These are phyloP conservation scores for Bretschneidera sinensis DNA, from an alignment of 345 rosid species.

Conservation along the genomic window DNA sequence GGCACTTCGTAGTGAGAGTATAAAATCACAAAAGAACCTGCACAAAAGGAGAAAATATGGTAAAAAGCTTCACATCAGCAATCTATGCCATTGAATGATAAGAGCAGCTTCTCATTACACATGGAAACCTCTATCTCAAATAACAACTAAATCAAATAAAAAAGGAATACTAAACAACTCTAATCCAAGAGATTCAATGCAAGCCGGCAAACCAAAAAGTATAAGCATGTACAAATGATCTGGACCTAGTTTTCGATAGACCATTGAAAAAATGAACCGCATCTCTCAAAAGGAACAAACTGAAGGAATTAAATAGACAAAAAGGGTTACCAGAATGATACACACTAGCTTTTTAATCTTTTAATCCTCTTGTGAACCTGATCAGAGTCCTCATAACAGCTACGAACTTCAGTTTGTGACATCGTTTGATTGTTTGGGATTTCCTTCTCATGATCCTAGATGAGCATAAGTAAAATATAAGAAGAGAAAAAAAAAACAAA, in stretches of 20 bases:
- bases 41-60: background rate
- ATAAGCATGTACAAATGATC: conserved; percentile 35
- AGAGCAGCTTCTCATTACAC: conserved; percentile 20
- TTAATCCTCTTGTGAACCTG: conserved; percentile 42
- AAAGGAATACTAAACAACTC: conserved; percentile 16
- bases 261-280: conserved; percentile 15
- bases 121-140: conserved; percentile 20
- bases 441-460: conserved; percentile 35
- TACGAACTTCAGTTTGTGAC: conserved; percentile 30
- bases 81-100: background rate
- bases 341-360: conserved; percentile 29
- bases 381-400: conserved; percentile 31
- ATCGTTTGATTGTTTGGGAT: conserved; percentile 27
- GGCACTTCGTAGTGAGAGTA: too few relatives aligned
- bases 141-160: background rate
- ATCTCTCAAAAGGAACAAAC: conserved; percentile 6
- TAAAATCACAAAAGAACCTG: too few relatives aligned
- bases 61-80: background rate
- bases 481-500: background rate
- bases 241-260: conserved; percentile 13
- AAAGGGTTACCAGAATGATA: conserved; percentile 10
- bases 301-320: conserved; percentile 11
- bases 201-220: conserved; percentile 21
- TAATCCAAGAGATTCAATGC: conserved; percentile 5
- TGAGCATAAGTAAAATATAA: background rate